These are phyloP conservation scores for Naganishia liquefaciens DNA, from an alignment of 1,284 basidiomycete genomes.

Conservation along the genomic window DNA sequence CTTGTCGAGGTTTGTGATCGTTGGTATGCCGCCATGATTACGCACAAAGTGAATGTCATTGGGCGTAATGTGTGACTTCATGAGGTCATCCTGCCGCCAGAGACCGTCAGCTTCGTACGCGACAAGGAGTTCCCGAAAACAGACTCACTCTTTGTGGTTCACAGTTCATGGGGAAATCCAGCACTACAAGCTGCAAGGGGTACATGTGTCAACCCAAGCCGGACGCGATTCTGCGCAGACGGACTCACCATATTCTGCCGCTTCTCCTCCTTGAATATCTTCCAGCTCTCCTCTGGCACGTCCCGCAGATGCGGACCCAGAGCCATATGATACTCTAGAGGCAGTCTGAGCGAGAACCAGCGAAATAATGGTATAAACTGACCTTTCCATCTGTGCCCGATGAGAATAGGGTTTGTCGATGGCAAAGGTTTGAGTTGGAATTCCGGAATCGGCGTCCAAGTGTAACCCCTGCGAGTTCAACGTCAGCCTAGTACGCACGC, in stretches of 20 bases:
- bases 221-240: not conserved
- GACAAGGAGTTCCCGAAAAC: not conserved
- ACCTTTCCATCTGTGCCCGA: constrained; percentile 60
- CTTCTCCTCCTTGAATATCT: constrained; percentile 61
- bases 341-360: not conserved
- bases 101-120: constrained; percentile 33
- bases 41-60: constrained; percentile 58
- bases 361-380: not conserved
- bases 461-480: not conserved
- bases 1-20: constrained; percentile 45
- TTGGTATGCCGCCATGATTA: constrained; percentile 59
- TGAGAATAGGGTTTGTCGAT: constrained; percentile 60
- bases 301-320: constrained; percentile 55
- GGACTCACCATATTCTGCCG: constrained; percentile 30
- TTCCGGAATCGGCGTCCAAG: constrained; percentile 44
- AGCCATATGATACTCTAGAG: constrained; percentile 56
- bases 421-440: constrained; percentile 61
- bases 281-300: constrained; percentile 61
- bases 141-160: constrained; percentile 21
- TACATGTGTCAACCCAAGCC: not conserved
- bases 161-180: constrained; percentile 62
- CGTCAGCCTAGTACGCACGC: not conserved
- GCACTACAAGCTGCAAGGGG: constrained; percentile 54
- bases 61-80: constrained; percentile 44
- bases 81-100: constrained; percentile 56